Evolutionary conservation across 306 rosid species (phyloP), one percentile per base, ranked within the genome.

Genomic region (Albizia julibrissin): DNA sequence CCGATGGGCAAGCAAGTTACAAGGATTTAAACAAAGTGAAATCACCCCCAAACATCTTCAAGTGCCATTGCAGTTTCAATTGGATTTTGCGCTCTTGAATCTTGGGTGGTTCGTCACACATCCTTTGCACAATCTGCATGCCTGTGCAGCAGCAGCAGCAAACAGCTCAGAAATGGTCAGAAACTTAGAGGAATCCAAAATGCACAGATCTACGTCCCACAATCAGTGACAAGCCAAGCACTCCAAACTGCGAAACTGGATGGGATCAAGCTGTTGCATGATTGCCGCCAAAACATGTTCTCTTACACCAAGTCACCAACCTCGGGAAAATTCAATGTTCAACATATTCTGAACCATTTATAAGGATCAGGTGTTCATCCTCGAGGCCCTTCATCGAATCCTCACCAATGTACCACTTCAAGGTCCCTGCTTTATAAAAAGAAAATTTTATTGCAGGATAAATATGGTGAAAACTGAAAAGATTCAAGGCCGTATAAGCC

Each of bases 341-440:
- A 69, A 85, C 49, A 80, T 79, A 87, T 74, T 86, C 86, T 62
- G 91, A 85, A 77, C 85, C 75, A 66, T 61, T 82, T 69, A 93
- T 84, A 44, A 93, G 66, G 76, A 92, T 88, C 82, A 91, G 65
- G 82, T 80, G 92, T 89, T 93, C 97, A 76, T 93, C 92, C 82
- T 92, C 98, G 70, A 87, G 69, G 52, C 84, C 85, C 86, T 91
- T 95, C 88, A 78, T 19, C 4, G 90, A 86, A 86, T 93, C 96
- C 75, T 89, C 95, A 8, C 54, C 62, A 22, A 88, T 75, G 72
- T 88, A 93, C 94, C 94, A 92, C 42, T 90, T 87, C 31, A 90
- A 83, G 73, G 85, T 21, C 78, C 89, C 99, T 95, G 94, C 83
- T 52, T 82, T 26, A 61, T 77, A 8, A 49, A 65, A 21, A 69